Evolutionary conservation across 495 filamentous ascomycete species (phyloP), one percentile per base, ranked within the genome.

Genomic region (Aspergillus heteromorphus): DNA sequence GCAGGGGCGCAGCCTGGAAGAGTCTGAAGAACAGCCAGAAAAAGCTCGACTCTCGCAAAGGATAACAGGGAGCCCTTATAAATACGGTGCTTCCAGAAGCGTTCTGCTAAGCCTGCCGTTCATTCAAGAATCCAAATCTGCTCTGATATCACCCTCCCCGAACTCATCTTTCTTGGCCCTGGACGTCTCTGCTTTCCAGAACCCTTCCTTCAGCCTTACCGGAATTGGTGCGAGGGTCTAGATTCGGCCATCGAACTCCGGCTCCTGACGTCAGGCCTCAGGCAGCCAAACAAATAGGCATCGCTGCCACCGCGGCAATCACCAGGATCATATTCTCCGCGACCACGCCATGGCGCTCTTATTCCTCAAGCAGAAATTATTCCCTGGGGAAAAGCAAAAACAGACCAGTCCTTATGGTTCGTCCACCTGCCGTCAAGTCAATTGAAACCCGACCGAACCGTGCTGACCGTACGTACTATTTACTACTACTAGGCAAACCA

Each of bases 331-430:
- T n/a, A n/a, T n/a, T n/a, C n/a, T n/a, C n/a, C 13, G 21, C 21
- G 27, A 20, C 42, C 25, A 6, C 42, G 60, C 18, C 20, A 76
- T 77, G 73, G 72, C 71, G 11, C 59, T 77, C 17, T 58, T 75
- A 14, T 75, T 77, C 42, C 45, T 77, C 56, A 77, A 72, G 52
- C 62, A 73, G 48, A 75, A 70, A 54, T 57, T 77, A 16, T 77
- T 75, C 36, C 70, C 72, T 58, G 30, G 51, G 51, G 19, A 51
- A 54, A 56, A 64, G 54, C 36, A 59, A 49, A 48, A 50, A 53
- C 21, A 51, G 21, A 43, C 50, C 51, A 57, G 54, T 27, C 45
- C 18, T 27, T 64, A 57, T 23, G 49, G 47, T 59, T 36, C 53
- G 58, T 51, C 16, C 41, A n/a, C 36, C 48, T 45, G 34, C 19